These are phyloP conservation scores for Populus pruinosa DNA, from an alignment of 345 rosid species.

Conservation along the genomic window DNA sequence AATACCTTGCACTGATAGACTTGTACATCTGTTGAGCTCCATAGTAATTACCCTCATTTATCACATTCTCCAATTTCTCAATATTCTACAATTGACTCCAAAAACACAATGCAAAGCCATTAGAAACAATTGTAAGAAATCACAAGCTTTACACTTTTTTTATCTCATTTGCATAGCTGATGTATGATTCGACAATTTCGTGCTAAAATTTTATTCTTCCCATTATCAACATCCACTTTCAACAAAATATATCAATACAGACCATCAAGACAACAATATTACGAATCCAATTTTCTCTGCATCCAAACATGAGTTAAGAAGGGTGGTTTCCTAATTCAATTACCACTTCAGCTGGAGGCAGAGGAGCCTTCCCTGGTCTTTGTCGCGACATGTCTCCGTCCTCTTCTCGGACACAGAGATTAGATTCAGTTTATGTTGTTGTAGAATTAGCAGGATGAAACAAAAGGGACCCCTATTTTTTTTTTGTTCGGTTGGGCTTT, in stretches of 20 bases:
- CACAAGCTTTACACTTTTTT: not conserved
- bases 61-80: constrained; percentile 67
- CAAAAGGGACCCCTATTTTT: too few relatives aligned
- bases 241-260: not conserved
- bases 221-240: not conserved
- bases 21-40: constrained; percentile 99
- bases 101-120: not conserved
- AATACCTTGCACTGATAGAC: constrained; percentile 79
- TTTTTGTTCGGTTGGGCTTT: not conserved
- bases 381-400: constrained; percentile 42
- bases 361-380: constrained; percentile 39
- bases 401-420: constrained; percentile 2
- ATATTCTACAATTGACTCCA: constrained; percentile 48
- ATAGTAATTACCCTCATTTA: constrained; percentile 77
- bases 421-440: not conserved
- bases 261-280: not conserved
- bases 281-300: not conserved
- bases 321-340: not conserved
- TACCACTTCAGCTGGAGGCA: constrained; percentile 90
- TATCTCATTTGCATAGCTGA: not conserved
- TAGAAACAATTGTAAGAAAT: not conserved
- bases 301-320: constrained; percentile 2
- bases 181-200: not conserved
- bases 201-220: not conserved
- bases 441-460: not conserved